phyloP scores from a whole-genome alignment of 225 moss, liverwort and hornwort species.

The Marchantia polymorpha region DNA sequence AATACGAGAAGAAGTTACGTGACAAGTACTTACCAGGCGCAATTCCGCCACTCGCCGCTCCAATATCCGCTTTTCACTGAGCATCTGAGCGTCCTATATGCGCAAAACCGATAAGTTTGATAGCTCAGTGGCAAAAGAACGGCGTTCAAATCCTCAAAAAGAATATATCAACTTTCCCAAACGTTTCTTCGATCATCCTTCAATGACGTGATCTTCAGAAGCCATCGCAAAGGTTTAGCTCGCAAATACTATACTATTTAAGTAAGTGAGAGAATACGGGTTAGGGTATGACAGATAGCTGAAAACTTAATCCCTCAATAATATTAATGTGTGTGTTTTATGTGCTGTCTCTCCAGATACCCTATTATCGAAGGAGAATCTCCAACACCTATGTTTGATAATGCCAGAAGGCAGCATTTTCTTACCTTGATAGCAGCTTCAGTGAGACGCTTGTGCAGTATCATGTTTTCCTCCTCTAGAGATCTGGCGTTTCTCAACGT shows the following conservation, averaged over 20 bases:
- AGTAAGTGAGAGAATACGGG: too few species aligned
- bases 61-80: conserved; percentile 87
- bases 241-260: not conserved
- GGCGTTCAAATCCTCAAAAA: too few species aligned
- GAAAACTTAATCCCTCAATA: too few species aligned
- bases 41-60: conserved; percentile 96
- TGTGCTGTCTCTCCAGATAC: too few species aligned
- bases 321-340: too few species aligned
- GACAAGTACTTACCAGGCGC: conserved; percentile 60
- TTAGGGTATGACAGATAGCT: too few species aligned
- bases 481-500: conserved; percentile 56
- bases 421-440: conserved; percentile 75
- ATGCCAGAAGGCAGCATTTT: not conserved
- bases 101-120: conserved; percentile 11
- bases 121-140: too few species aligned
- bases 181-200: too few species aligned
- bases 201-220: not conserved
- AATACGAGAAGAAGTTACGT: too few species aligned
- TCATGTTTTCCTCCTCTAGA: conserved; percentile 62
- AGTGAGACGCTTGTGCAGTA: conserved; percentile 61
- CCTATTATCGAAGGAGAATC: too few species aligned
- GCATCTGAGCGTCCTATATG: conserved; percentile 73
- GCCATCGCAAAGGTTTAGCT: too few species aligned
- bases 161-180: too few species aligned
- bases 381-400: not conserved